These are phyloP conservation scores for Pelargonium australe DNA, from an alignment of 441 rosid genomes.

Conservation along the genomic window DNA sequence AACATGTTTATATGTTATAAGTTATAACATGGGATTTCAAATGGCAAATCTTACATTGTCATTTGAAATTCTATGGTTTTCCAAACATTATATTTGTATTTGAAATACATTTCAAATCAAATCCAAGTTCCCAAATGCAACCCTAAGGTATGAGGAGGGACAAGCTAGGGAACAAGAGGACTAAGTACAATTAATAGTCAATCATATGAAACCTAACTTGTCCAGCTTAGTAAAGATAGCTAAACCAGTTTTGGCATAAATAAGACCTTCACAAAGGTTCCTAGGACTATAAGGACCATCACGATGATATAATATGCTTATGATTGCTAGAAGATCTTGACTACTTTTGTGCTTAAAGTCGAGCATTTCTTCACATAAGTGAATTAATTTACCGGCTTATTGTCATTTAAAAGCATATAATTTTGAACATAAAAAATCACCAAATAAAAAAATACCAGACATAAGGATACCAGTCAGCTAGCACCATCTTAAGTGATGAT, in stretches of 20 bases:
- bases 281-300: background rate
- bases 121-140: too few species aligned
- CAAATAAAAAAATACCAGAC: background rate
- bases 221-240: background rate
- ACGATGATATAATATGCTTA: slow-evolving; percentile 2
- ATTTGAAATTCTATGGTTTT: too few species aligned
- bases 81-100: too few species aligned
- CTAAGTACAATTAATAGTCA: background rate
- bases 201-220: background rate
- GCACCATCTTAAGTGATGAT: too few species aligned
- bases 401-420: background rate
- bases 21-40: too few species aligned
- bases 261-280: background rate
- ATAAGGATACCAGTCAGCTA: too few species aligned
- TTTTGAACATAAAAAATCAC: background rate
- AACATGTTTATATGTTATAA: too few species aligned
- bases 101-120: too few species aligned
- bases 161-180: background rate
- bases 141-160: background rate
- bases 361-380: background rate
- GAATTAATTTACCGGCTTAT: background rate
- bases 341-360: background rate
- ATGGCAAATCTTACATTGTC: too few species aligned
- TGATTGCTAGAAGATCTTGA: background rate
- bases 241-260: too few species aligned